These are phyloP conservation scores for Mesembryanthemum crystallinum DNA, from an alignment of 148 eudicot species.

Conservation along the genomic window DNA sequence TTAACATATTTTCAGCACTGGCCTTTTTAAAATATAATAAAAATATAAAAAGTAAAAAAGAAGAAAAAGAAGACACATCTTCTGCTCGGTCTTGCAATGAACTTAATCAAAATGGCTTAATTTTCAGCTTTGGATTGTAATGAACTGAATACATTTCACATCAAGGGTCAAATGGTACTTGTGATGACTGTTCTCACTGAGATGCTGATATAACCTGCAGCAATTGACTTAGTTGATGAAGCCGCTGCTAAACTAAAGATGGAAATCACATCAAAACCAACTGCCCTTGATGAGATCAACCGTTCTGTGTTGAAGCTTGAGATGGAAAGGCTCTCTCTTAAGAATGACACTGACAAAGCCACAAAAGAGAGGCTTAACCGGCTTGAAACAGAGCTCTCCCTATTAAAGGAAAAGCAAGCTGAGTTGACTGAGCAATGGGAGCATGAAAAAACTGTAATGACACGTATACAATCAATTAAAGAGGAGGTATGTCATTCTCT, in stretches of 20 bases:
- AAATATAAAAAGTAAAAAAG: too few relatives aligned
- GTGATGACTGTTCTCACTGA: too few relatives aligned
- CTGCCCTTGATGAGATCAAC: slow-evolving; percentile 91
- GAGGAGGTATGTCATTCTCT: slow-evolving; percentile 68
- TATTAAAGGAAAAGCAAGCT: slow-evolving; percentile 71
- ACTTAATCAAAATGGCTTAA: too few relatives aligned
- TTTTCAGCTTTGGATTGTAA: too few relatives aligned
- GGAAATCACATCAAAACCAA: slow-evolving; percentile 99
- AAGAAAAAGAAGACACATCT: too few relatives aligned
- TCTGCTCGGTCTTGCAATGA: too few relatives aligned
- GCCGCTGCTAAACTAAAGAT: slow-evolving; percentile 98
- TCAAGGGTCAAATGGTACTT: too few relatives aligned
- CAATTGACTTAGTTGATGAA: slow-evolving; percentile 96
- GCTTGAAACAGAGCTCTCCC: slow-evolving; percentile 73
- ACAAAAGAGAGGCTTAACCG: slow-evolving; percentile 87
- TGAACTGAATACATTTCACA: too few relatives aligned
- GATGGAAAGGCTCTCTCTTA: slow-evolving; percentile 94
- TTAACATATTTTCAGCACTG: too few relatives aligned
- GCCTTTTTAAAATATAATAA: too few relatives aligned
- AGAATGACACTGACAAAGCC: slow-evolving; percentile 89
- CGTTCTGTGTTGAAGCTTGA: slow-evolving; percentile 88
- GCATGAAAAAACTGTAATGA: slow-evolving; percentile 88
- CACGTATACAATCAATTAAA: slow-evolving; percentile 85
- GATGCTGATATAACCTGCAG: too few relatives aligned
- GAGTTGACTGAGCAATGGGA: slow-evolving; percentile 94